Percentiles rank a stretch among this genome's conserved stretches.
Conservation (phyloP, 441 rosid genomes). For the Jatropha podagrica region DNA sequence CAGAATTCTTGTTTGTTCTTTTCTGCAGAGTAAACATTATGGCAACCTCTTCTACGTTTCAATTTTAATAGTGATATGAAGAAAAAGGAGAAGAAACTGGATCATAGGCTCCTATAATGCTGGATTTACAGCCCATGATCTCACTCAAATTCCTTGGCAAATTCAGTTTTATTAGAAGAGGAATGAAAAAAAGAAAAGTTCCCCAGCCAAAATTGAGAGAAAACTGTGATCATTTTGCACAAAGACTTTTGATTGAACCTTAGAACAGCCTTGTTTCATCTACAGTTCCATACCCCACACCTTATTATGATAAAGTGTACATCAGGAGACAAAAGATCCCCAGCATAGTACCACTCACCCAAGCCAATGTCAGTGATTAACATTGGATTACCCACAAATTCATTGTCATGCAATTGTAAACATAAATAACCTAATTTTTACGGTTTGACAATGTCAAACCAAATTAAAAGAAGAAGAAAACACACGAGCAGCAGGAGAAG, state of each 20-base stretch:
- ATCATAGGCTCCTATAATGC: no score
- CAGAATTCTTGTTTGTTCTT: not conserved
- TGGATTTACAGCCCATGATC: not conserved
- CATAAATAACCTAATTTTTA: not conserved
- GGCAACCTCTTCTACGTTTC: not conserved
- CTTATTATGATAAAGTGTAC: not conserved
- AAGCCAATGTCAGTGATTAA: not conserved
- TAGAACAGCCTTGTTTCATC: not conserved
- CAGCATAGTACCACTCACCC: not conserved
- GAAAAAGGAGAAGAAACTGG: no score
- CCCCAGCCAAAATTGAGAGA: not conserved
- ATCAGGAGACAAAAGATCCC: no score
- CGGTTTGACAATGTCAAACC: constrained; percentile 4
- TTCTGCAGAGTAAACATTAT: not conserved
- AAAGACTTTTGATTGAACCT: no score
- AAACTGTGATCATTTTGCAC: no score
- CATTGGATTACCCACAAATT: not conserved
- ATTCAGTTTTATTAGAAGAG: not conserved
- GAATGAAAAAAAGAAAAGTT: not conserved
- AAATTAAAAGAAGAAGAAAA: not conserved
- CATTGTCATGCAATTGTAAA: no score
- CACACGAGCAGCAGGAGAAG: not conserved
- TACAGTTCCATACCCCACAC: not conserved
- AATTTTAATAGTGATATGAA: no score
- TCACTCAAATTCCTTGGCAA: not conserved